A percentile compares a stretch with the other conserved stretches of the same genome.
These are phyloP conservation scores for Staphylotrichum longicolle DNA, from an alignment of 495 filamentous ascomycete species.

Conservation along the genomic window DNA sequence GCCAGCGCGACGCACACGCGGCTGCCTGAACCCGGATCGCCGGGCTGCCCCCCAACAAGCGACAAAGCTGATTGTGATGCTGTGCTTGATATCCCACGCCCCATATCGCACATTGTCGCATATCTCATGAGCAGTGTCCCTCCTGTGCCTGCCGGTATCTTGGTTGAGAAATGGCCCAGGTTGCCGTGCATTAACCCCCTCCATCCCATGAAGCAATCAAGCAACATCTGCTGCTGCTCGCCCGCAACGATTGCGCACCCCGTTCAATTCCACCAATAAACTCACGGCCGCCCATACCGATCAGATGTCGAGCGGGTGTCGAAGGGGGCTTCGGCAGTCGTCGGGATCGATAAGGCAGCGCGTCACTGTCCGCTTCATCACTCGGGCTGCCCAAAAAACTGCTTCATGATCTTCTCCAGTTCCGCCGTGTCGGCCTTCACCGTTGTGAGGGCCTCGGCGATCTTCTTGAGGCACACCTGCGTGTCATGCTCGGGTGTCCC, in stretches of 20 bases:
- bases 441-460: conserved; percentile 63
- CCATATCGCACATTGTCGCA: background rate
- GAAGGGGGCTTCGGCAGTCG: background rate
- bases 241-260: background rate
- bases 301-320: background rate
- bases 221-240: background rate
- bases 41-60: background rate
- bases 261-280: background rate
- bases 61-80: background rate
- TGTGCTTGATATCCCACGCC: background rate
- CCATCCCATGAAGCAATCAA: background rate
- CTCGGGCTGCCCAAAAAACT: conserved; percentile 58
- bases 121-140: background rate
- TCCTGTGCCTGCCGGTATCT: conserved; percentile 3
- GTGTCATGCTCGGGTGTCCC: conserved; percentile 66
- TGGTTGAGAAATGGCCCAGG: background rate
- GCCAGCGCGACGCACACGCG: background rate
- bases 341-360: background rate
- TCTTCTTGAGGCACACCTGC: conserved; percentile 61
- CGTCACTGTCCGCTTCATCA: background rate
- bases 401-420: conserved; percentile 66
- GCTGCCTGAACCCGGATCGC: background rate
- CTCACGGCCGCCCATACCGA: background rate
- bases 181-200: conserved; percentile 5
- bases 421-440: conserved; percentile 77